Evolutionary conservation across 768 basidiomycete species (phyloP).

Genomic region (Boletus edulis): DNA sequence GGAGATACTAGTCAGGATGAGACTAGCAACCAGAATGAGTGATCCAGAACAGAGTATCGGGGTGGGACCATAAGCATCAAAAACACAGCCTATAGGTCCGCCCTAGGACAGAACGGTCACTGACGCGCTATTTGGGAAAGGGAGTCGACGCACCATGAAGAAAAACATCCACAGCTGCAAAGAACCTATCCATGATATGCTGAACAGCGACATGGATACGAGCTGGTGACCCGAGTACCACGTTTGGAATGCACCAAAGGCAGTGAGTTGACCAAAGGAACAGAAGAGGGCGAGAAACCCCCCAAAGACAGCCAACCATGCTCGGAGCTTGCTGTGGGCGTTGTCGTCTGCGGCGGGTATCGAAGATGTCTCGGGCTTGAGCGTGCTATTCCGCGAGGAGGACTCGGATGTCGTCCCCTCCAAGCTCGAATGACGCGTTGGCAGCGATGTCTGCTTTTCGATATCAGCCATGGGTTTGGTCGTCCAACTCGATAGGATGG

Average conservation of each 20-base stretch:
- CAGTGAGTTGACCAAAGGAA: slow-evolving; percentile 69
- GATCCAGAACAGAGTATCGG: slow-evolving; percentile 52
- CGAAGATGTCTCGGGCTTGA: slow-evolving; percentile 18
- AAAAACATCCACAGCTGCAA: slow-evolving; percentile 70
- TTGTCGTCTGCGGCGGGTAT: slow-evolving; percentile 10
- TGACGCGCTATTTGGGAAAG: neutral
- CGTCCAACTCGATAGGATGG: slow-evolving; percentile 3
- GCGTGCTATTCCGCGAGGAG: slow-evolving; percentile 24
- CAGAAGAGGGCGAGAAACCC: slow-evolving; percentile 66
- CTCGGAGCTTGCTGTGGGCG: slow-evolving; percentile 19
- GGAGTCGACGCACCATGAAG: slow-evolving; percentile 49
- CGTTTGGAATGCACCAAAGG: slow-evolving; percentile 70
- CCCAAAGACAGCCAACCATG: slow-evolving; percentile 55
- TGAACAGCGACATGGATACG: slow-evolving; percentile 44
- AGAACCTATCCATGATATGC: slow-evolving; percentile 71
- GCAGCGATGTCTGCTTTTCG: slow-evolving; percentile 27
- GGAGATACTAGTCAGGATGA: slow-evolving; percentile 61
- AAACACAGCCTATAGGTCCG: slow-evolving; percentile 56
- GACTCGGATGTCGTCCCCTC: slow-evolving; percentile 17
- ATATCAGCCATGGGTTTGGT: slow-evolving; percentile 26
- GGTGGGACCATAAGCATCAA: slow-evolving; percentile 59
- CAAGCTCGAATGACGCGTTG: slow-evolving; percentile 19
- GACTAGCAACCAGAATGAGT: slow-evolving; percentile 44
- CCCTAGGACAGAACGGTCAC: slow-evolving; percentile 41
- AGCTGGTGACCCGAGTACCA: slow-evolving; percentile 68